phyloP scores from a whole-genome alignment of 164 flowering plant species.

The Aristolochia californica region DNA sequence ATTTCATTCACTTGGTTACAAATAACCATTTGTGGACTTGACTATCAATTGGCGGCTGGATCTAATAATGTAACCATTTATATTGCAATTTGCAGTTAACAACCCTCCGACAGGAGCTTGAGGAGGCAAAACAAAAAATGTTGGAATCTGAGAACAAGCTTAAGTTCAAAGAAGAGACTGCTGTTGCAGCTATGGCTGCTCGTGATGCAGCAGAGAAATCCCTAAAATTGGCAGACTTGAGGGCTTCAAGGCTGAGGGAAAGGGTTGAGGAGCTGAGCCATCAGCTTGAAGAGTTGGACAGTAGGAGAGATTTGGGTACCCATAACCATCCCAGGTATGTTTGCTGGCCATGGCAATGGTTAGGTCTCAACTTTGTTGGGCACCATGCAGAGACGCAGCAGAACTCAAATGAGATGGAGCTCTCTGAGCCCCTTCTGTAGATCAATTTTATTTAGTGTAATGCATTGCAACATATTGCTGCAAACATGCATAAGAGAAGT shows the following conservation, averaged over 20 bases:
- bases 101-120: conserved; percentile 56
- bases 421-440: conserved; percentile 84
- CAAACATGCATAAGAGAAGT: too few relatives aligned
- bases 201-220: conserved; percentile 95
- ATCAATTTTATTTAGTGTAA: conserved; percentile 1
- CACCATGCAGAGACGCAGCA: conserved; percentile 29
- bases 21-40: too few relatives aligned
- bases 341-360: conserved; percentile 99
- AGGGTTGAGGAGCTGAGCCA: conserved; percentile 79
- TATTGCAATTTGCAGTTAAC: conserved; percentile 41
- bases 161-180: conserved; percentile 88
- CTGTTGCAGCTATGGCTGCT: conserved; percentile 91
- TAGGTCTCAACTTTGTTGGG: conserved; percentile 73
- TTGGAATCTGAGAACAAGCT: conserved; percentile 72
- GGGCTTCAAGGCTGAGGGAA: conserved; percentile 75
- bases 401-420: conserved; percentile 90
- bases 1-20: too few relatives aligned
- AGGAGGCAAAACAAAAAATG: conserved; percentile 68
- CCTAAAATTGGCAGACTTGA: conserved; percentile 63
- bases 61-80: too few relatives aligned
- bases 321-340: conserved; percentile 45
- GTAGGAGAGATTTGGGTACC: conserved; percentile 34
- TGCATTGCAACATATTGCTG: neutral
- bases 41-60: too few relatives aligned
- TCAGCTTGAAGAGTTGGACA: conserved; percentile 70